Base-by-base conservation (phyloP, 257 asterid species). In the Jacaranda copaia region DNA sequence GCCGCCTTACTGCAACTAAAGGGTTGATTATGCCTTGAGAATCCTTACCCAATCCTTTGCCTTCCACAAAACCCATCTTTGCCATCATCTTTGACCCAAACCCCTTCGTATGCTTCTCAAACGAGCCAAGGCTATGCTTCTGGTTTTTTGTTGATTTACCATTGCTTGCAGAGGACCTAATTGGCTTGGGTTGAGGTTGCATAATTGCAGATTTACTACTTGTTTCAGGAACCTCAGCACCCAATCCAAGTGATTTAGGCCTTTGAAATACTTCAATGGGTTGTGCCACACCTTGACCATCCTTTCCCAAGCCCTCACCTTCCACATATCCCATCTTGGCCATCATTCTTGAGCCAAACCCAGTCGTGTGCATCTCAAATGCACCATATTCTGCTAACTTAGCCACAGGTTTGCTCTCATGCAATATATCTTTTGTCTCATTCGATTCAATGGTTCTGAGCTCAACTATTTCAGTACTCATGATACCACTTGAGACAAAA, bases 71-170 rank as follows among this genome's bases (percentile, higher is more conserved):
- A 1, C 98, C 99, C 98, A 93, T 93, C 78, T 82, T 90, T 3
- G 97, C 89, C 99, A 95, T 93, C 92, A 95, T 84, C 78, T 86
- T 95, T 36, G 99, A 95, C 56, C 99, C 99, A 76, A 95, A 93
- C 19, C 99, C 98, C 79, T 83, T 91, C 0, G 98, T 96, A 35
- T 96, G 95, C 87, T 75, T 91, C 93, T 96, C 99, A 73, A 95
- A 95, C 4, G 90, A 84, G 59, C 88, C 99, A 74, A 91, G 35
- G 45, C 82, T 84, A 42, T 59, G 79, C 70, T 84, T 39, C 52
- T 79, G 86, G 15, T 71, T 84, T 72, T 77, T 85, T 2, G 65
- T 74, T 51, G 81, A 67, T 51, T 71, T 88, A 11, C 79, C 79
- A 18, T 84, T 86, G 64, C 68, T 58, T n/a, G 81, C 72, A 65